Base-by-base conservation (phyloP, 2,329 filamentous ascomycete species). In the Dactylonectria estremocensis region DNA sequence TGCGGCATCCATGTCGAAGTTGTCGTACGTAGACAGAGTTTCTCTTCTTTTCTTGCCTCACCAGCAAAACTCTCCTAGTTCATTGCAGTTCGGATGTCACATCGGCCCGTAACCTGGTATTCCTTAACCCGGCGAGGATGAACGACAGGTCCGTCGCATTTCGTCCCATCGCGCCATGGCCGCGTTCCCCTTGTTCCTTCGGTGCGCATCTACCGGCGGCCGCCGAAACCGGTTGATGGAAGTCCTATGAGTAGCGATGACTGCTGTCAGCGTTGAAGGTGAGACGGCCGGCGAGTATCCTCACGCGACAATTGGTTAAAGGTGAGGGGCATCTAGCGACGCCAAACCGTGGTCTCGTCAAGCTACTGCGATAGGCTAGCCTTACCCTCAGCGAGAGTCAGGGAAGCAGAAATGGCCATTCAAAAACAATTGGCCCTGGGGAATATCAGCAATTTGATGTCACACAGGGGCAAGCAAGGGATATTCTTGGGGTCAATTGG, bases 261-360 rank as follows among this genome's bases (percentile, higher is more conserved):
- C 53, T 43, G 45, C 14, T 40, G 43, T 37, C 14, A 63, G 13
- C 31, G 24, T 28, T 57, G 33, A 35, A 48, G 28, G 45, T 63
- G 11, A 60, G 52, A 35, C 24, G 45, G 24, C 60, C 58, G 64
- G 73, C 72, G 73, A 75, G 63, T 75, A 70, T 52, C 50, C 13
- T 31, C 28, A 20, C 13, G 52, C 52, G 22, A 53, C 61, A 11
- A 74, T 76, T 75, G 73, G 70, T 40, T 50, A 7, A 16, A 22
- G 46, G 24, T 16, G 10, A 40, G n/a, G 24, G 46, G 20, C 5
- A 52, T 52, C 45, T 20, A 22, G 45, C 46, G 50, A n/a, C 52
- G 60, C 33, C 43, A 45, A 35, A 31, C 20, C 24, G 8, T 62
- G 16, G 35, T 50, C 13, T 24, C 10, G 40, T 22, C 20, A 22